phyloP scores from a whole-genome alignment of 805 yeast species.

The Candida krabiensis region DNA sequence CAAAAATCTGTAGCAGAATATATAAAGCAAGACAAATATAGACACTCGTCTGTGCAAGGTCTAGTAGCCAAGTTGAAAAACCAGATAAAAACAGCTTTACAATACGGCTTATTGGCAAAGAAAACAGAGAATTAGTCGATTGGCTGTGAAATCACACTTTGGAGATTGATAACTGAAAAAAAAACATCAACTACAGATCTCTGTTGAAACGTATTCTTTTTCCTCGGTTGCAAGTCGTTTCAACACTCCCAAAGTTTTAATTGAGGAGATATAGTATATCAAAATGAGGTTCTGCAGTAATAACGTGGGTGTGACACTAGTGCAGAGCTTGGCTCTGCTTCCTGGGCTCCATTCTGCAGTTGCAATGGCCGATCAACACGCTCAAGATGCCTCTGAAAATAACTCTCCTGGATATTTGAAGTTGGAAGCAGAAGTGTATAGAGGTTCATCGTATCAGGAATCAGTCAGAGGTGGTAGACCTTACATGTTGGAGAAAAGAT shows the following conservation, averaged over 20 bases:
- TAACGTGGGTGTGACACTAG: background rate
- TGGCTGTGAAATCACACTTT: background rate
- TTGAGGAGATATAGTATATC: too few relatives aligned
- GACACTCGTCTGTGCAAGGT: too few relatives aligned
- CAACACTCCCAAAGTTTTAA: background rate
- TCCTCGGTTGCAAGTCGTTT: background rate
- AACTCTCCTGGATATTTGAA: slow-evolving; percentile 16
- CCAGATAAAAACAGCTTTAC: background rate
- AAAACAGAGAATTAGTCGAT: background rate
- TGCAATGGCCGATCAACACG: background rate
- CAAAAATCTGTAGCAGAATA: too few relatives aligned
- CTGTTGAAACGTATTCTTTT: background rate
- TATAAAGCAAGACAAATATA: too few relatives aligned
- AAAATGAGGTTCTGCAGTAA: background rate
- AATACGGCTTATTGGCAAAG: background rate
- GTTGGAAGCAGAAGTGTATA: slow-evolving; percentile 20
- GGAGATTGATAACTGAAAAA: too few relatives aligned
- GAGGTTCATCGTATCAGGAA: slow-evolving; percentile 17
- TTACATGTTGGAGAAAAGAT: slow-evolving; percentile 23
- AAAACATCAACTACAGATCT: background rate
- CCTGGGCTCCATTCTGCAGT: background rate
- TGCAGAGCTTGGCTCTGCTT: background rate
- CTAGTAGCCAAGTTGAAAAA: too few relatives aligned
- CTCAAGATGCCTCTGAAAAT: background rate
- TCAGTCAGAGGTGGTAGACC: slow-evolving; percentile 19